These are phyloP conservation scores for Zarea fungicola DNA, from an alignment of 2,329 filamentous ascomycete species.

Conservation along the genomic window DNA sequence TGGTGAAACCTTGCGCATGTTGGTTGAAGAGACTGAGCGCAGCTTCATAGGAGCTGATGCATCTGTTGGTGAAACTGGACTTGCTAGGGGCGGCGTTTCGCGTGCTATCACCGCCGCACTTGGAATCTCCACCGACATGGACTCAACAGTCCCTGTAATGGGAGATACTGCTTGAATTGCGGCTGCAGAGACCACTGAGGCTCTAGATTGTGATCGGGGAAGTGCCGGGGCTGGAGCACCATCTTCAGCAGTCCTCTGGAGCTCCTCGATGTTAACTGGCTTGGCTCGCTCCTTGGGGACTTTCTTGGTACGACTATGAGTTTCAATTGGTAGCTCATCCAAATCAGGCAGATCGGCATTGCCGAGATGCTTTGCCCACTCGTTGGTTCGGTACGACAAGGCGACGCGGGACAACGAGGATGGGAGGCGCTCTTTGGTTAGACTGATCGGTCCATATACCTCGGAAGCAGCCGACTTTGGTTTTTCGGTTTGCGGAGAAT, in stretches of 20 bases:
- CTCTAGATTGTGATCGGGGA: constrained; percentile 25
- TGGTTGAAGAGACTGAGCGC: constrained; percentile 19
- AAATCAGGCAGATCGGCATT: constrained; percentile 67
- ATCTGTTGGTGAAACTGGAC: neutral
- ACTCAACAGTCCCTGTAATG: neutral
- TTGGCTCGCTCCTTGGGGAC: constrained; percentile 44
- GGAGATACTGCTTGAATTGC: neutral
- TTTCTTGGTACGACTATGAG: constrained; percentile 21
- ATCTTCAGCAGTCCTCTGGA: constrained; percentile 58
- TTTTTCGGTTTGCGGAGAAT: constrained; percentile 22
- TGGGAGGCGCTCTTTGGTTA: constrained; percentile 61
- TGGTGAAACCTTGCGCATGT: constrained; percentile 23
- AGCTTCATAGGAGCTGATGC: constrained; percentile 18
- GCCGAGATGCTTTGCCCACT: constrained; percentile 90
- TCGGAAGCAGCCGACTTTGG: constrained; percentile 37
- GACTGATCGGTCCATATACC: constrained; percentile 39
- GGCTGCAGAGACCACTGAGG: constrained; percentile 19
- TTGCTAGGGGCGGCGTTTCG: neutral
- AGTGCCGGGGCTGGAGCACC: constrained; percentile 34
- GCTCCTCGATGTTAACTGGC: constrained; percentile 58
- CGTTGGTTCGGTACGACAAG: constrained; percentile 81
- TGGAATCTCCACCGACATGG: neutral
- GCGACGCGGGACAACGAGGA: constrained; percentile 70
- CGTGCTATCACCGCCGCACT: neutral
- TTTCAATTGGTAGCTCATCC: constrained; percentile 52